Conservation (phyloP, 441 rosid genomes). For the Gossypium trilobum region DNA sequence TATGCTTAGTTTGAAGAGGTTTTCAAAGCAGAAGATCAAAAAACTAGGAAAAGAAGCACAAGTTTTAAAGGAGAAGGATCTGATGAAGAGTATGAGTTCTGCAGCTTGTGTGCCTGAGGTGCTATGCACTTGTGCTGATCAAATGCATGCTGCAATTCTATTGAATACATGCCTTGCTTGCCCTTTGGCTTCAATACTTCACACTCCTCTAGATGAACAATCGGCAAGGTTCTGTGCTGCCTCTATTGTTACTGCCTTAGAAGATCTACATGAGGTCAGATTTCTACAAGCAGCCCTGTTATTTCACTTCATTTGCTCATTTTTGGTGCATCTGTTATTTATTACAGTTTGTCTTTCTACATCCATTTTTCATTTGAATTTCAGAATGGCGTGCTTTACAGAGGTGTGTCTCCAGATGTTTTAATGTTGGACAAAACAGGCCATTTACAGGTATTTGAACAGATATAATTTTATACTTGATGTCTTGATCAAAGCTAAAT, state of each 20-base stretch:
- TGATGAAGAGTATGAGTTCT: conserved; percentile 50
- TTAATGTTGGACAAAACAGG: conserved; percentile 86
- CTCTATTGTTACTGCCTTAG: conserved; percentile 62
- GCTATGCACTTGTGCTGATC: conserved; percentile 64
- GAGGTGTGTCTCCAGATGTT: conserved; percentile 81
- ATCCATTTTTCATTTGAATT: conserved; percentile 26
- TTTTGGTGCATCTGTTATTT: conserved; percentile 7
- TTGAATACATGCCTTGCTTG: conserved; percentile 68
- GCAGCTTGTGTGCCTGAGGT: conserved; percentile 65
- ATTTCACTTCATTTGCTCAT: conserved; percentile 8
- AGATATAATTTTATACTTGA: background rate
- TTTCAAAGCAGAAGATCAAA: conserved; percentile 67
- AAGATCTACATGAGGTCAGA: conserved; percentile 72
- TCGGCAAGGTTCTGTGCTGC: conserved; percentile 75
- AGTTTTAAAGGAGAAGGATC: conserved; percentile 72
- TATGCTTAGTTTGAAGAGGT: conserved; percentile 75
- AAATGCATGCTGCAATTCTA: conserved; percentile 57
- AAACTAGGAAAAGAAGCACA: conserved; percentile 75
- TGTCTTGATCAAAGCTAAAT: background rate
- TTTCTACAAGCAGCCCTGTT: conserved; percentile 6
- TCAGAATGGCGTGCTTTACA: conserved; percentile 74
- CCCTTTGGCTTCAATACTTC: conserved; percentile 77
- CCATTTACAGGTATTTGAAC: conserved; percentile 43
- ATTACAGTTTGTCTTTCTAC: background rate
- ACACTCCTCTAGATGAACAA: conserved; percentile 61